A percentile compares a stretch with the other conserved stretches of the same genome.
phyloP scores from a whole-genome alignment of 1,139 yeast species.

The Blastobotrys buckinghamii region DNA sequence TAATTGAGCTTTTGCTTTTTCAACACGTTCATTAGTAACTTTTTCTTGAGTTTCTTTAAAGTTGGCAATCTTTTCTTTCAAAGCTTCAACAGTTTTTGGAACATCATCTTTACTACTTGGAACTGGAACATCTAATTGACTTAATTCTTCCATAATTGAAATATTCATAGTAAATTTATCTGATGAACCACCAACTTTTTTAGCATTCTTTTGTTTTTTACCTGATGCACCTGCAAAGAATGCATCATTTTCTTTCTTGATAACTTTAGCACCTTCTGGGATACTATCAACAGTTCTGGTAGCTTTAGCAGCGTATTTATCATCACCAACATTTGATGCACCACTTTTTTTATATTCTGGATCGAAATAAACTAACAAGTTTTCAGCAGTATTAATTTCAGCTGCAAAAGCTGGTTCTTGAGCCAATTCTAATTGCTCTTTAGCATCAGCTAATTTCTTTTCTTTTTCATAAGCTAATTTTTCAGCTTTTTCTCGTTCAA shows the following conservation, averaged over 20 bases:
- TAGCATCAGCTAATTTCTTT: constrained; percentile 38
- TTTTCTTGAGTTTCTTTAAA: constrained; percentile 73
- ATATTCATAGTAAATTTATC: constrained; percentile 66
- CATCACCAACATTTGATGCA: constrained; percentile 23
- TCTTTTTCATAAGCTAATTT: constrained; percentile 37
- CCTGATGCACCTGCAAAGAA: constrained; percentile 47
- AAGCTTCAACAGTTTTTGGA: constrained; percentile 55
- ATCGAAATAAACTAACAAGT: constrained; percentile 66
- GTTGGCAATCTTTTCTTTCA: constrained; percentile 68
- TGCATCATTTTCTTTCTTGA: constrained; percentile 57
- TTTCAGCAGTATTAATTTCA: constrained; percentile 70
- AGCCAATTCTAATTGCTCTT: constrained; percentile 67
- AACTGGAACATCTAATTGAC: constrained; percentile 70
- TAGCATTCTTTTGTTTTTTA: constrained; percentile 43
- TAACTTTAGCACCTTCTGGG: constrained; percentile 60
- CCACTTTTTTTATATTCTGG: constrained; percentile 55
- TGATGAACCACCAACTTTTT: constrained; percentile 21
- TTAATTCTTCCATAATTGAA: constrained; percentile 68
- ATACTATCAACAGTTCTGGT: constrained; percentile 44
- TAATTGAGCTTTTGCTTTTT: constrained; percentile 68
- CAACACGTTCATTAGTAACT: constrained; percentile 71
- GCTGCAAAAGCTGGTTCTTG: constrained; percentile 72
- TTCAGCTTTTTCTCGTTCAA: constrained; percentile 51
- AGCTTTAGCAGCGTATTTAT: constrained; percentile 30
- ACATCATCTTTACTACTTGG: constrained; percentile 78